These are phyloP conservation scores for Tolypocladium cylindrosporum DNA, from an alignment of 2,329 filamentous ascomycete genomes.

Conservation along the genomic window DNA sequence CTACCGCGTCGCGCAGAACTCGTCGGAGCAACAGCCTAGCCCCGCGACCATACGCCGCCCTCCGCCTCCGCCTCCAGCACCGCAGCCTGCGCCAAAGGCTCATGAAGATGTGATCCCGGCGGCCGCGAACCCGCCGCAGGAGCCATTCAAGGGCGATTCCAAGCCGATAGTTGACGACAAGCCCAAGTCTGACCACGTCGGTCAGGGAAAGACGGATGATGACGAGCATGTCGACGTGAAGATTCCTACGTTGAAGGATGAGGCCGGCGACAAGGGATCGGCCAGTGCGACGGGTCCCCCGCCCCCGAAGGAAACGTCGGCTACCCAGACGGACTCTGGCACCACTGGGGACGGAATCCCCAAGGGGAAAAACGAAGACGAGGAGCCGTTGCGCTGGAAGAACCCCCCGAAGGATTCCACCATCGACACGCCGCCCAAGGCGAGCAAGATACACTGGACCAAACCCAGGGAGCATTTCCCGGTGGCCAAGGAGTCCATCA, in stretches of 20 bases:
- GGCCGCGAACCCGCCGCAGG: background rate
- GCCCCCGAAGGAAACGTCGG: background rate
- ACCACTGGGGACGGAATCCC: background rate
- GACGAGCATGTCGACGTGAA: constrained; percentile 4
- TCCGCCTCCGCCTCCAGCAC: background rate
- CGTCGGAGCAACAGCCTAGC: constrained; percentile 18
- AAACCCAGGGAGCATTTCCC: constrained; percentile 71
- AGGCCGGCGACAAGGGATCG: background rate
- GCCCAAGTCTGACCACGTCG: background rate
- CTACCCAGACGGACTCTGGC: background rate
- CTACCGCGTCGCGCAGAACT: constrained; percentile 36
- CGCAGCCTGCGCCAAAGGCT: background rate
- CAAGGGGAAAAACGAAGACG: background rate
- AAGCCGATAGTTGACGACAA: background rate
- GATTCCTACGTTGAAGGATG: constrained; percentile 5
- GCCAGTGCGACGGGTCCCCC: background rate
- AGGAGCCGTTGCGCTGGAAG: constrained; percentile 12
- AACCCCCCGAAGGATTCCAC: constrained; percentile 14
- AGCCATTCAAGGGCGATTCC: background rate
- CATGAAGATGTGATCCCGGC: background rate
- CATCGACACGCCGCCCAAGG: constrained; percentile 5
- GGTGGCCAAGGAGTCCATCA: constrained; percentile 58
- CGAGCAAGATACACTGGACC: constrained; percentile 53
- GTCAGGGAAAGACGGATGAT: background rate
- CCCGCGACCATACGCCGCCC: background rate